Percentiles rank a stretch among this genome's conserved stretches.
Conservation (phyloP, 1,284 basidiomycete species). For the Sanghuangporus weigelae region DNA sequence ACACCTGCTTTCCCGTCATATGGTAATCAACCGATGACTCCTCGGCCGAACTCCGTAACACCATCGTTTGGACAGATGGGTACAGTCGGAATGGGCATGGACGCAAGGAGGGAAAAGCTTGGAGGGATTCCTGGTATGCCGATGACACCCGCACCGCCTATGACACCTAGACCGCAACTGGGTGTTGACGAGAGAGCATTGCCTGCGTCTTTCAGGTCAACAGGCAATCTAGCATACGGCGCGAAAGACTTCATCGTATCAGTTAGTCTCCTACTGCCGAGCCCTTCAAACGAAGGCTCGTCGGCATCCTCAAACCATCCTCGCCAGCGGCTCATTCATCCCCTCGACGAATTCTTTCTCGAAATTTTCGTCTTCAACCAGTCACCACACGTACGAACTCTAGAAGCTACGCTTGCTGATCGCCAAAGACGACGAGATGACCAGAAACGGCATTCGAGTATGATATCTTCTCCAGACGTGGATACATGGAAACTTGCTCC, state of each 20-base stretch:
- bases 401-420: conserved; percentile 70
- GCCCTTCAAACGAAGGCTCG: conserved; percentile 15
- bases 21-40: conserved; percentile 39
- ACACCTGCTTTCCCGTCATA: conserved; percentile 73
- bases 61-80: conserved; percentile 44
- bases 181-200: conserved; percentile 28
- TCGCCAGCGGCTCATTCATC: conserved; percentile 49
- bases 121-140: conserved; percentile 29
- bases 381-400: conserved; percentile 69
- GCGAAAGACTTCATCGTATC: conserved; percentile 65
- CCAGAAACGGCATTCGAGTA: conserved; percentile 22
- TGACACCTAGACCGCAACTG: conserved; percentile 52
- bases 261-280: conserved; percentile 52
- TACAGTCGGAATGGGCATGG: conserved; percentile 52
- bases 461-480: conserved; percentile 18
- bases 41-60: conserved; percentile 49
- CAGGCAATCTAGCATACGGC: conserved; percentile 29
- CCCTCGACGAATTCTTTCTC: conserved; percentile 72
- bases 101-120: conserved; percentile 55
- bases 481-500: conserved; percentile 34
- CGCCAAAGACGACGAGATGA: conserved; percentile 40
- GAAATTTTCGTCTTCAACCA: conserved; percentile 90
- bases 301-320: conserved; percentile 16
- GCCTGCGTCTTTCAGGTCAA: conserved; percentile 13
- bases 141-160: conserved; percentile 55